Percentiles rank a stretch among this genome's conserved stretches.
Conservation (phyloP, 768 basidiomycete species). For the Paxillus ammoniavirescens region DNA sequence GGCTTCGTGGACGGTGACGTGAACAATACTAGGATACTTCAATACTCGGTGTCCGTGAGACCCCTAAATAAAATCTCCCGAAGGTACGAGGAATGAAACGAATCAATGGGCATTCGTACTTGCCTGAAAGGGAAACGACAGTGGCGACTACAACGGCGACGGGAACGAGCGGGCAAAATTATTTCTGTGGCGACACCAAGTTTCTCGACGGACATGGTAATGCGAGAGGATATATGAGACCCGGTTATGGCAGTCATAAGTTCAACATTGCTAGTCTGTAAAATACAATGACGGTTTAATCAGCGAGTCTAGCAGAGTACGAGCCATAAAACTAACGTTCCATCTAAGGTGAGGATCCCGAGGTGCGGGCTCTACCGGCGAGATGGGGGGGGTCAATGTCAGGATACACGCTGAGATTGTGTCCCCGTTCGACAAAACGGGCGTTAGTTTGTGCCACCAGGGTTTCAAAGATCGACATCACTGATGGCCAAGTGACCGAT, state of each 20-base stretch:
- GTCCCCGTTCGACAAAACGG: too few species aligned
- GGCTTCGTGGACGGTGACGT: constrained; percentile 37
- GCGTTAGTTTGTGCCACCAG: too few species aligned
- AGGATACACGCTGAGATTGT: too few species aligned
- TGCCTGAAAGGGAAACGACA: constrained; percentile 45
- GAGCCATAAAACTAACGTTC: too few species aligned
- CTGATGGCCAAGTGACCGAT: too few species aligned
- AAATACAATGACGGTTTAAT: too few species aligned
- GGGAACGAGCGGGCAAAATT: constrained; percentile 36
- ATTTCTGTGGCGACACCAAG: constrained; percentile 47
- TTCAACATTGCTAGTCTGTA: too few species aligned
- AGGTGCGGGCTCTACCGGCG: too few species aligned
- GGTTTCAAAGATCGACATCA: too few species aligned
- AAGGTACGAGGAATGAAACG: not conserved
- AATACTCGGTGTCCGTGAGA: constrained; percentile 28
- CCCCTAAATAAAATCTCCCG: constrained; percentile 33
- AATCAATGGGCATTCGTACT: not conserved
- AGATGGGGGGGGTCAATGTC: too few species aligned
- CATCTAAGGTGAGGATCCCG: too few species aligned
- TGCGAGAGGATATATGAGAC: constrained; percentile 41
- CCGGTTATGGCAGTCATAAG: constrained; percentile 37
- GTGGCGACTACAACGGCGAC: constrained; percentile 47
- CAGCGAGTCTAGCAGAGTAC: too few species aligned
- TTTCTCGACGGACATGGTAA: constrained; percentile 35
- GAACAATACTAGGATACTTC: constrained; percentile 33